A percentile compares a stretch with the other conserved stretches of the same genome.
phyloP scores from a whole-genome alignment of 352 stramenopile species.

The Phytopythium sindhum region DNA sequence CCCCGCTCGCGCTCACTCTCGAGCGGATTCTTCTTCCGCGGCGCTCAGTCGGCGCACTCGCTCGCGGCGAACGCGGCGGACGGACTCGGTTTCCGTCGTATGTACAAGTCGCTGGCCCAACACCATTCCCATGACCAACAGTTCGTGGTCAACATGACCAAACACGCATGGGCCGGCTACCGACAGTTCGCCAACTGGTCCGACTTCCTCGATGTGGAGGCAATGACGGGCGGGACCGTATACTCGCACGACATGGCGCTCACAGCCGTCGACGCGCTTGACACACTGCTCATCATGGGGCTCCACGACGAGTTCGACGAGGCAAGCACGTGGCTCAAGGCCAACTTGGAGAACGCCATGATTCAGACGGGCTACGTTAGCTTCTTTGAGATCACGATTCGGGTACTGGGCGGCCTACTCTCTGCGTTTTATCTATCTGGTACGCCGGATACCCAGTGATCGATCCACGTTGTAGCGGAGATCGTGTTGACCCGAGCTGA shows the following conservation, averaged over 20 bases:
- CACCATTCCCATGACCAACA: conserved; percentile 37
- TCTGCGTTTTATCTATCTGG: conserved; percentile 53
- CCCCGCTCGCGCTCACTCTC: neutral
- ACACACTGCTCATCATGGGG: conserved; percentile 66
- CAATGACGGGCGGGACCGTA: conserved; percentile 16
- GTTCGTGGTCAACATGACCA: conserved; percentile 49
- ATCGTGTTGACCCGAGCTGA: neutral
- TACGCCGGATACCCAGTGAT: conserved; percentile 1
- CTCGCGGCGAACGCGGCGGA: neutral
- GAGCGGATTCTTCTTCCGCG: neutral
- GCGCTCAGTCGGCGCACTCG: neutral
- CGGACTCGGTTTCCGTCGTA: conserved; percentile 5
- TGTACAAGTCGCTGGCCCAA: conserved; percentile 17
- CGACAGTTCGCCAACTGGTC: conserved; percentile 29
- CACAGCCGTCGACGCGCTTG: conserved; percentile 58
- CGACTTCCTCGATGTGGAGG: conserved; percentile 35
- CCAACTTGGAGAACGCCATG: conserved; percentile 34
- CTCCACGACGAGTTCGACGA: conserved; percentile 62
- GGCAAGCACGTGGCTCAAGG: conserved; percentile 48
- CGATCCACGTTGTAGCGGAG: neutral
- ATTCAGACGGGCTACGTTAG: conserved; percentile 35
- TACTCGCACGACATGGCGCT: conserved; percentile 64
- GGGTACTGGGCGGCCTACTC: conserved; percentile 51
- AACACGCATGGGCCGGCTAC: conserved; percentile 54
- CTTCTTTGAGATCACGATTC: conserved; percentile 63